Base-by-base conservation (phyloP, 495 filamentous ascomycete species). In the Thermochaetoides thermophila region DNA sequence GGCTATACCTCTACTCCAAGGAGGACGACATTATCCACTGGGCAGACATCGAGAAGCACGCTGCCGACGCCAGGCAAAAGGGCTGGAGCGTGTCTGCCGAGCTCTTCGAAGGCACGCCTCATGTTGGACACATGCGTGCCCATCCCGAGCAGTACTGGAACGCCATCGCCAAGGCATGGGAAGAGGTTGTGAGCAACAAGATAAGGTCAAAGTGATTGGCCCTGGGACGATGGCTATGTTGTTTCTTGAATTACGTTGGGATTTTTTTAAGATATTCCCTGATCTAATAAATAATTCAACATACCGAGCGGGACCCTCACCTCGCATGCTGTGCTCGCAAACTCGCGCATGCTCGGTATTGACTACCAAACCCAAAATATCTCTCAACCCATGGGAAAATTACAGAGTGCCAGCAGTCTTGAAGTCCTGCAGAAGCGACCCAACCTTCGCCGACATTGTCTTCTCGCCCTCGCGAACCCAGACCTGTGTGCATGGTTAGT, bases 401-500 rank as follows among this genome's bases (percentile, higher is more conserved):
- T 84, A 96, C 57, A 95, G 61, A 61, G 87, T 72, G 49, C 71
- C 71, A 45, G 84, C 71, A 41, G 85, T 76, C 63, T 87, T 85
- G 74, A 97, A 97, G 63, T 94, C 89, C 42, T 74, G 64, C 34
- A 99, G 74, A 22, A 75, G 84, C 49, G 77, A 75, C 54, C 71
- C 57, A 27, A 94, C 75, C 50, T 87, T 78, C 42, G 69, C 66
- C 45, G 68, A 74, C 87, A 95, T 96, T 50, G 78, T 89, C 76
- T 94, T 89, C 73, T 96, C 87, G 49, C 87, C 87, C 66, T 91
- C 84, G 39, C 87, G 80, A 29, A 96, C 78, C 80, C 78, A 24
- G 21, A 24, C 21, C 21, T 24, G 21, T 24, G n/a, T n/a, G n/a
- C n/a, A n/a, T n/a, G n/a, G n/a, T n/a, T n/a, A n/a, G n/a, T n/a